Conservation (phyloP, 1,139 yeast species). For the Suhomyces bribrorum region DNA sequence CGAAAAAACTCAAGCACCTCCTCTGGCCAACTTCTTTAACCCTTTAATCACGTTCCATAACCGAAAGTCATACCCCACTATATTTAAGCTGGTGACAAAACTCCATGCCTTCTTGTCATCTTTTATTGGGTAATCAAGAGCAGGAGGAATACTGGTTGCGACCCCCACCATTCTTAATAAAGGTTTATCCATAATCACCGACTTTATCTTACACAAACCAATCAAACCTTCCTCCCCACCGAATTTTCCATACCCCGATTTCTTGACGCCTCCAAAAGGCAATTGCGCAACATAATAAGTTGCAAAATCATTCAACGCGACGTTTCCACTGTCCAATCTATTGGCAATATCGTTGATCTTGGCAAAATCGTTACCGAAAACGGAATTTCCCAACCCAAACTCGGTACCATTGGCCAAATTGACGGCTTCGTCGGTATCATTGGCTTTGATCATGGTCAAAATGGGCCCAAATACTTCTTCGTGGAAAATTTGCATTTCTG, state of each 20-base stretch:
- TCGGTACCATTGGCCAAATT: conserved; percentile 82
- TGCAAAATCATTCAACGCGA: conserved; percentile 96
- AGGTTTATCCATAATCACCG: conserved; percentile 80
- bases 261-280: conserved; percentile 82
- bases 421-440: conserved; percentile 65
- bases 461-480: conserved; percentile 82
- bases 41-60: conserved; percentile 60
- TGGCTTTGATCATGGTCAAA: conserved; percentile 73
- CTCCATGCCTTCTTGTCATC: conserved; percentile 85
- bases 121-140: conserved; percentile 86
- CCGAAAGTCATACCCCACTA: conserved; percentile 82
- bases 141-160: conserved; percentile 80
- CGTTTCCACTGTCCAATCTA: conserved; percentile 76
- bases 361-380: conserved; percentile 66
- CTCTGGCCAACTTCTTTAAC: conserved; percentile 42
- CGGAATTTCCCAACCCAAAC: conserved; percentile 89
- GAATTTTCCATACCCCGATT: conserved; percentile 94
- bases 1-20: conserved; percentile 22
- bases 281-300: conserved; percentile 89
- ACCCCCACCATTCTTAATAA: conserved; percentile 59
- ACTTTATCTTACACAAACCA: conserved; percentile 83
- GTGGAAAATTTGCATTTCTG: conserved; percentile 75
- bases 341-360: conserved; percentile 65
- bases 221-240: conserved; percentile 96
- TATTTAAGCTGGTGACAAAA: conserved; percentile 77